Evolutionary conservation across 164 flowering plant genomes (phyloP).

Genomic region (Malania oleifera): DNA sequence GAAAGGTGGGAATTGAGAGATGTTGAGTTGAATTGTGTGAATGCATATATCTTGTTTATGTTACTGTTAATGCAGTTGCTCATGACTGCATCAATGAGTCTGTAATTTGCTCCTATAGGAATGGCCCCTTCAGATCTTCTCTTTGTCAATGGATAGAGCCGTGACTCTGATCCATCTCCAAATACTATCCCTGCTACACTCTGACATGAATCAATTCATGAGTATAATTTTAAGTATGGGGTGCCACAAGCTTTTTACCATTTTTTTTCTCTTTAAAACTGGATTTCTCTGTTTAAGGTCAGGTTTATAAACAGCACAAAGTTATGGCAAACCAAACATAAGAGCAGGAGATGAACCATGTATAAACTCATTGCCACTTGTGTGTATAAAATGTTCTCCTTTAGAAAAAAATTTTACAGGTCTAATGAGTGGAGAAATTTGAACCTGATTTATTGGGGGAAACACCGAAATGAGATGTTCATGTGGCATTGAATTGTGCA

Average conservation of each 20-base stretch:
- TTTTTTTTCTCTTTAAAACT: background rate
- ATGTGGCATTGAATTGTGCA: slow-evolving; percentile 27
- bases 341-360: background rate
- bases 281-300: too few relatives aligned
- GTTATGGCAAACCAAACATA: background rate
- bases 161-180: slow-evolving; percentile 61
- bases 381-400: background rate
- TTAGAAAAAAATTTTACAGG: too few relatives aligned
- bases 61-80: slow-evolving; percentile 92
- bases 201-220: slow-evolving; percentile 22
- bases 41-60: slow-evolving; percentile 68
- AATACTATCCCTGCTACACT: slow-evolving; percentile 72
- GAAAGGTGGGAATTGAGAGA: slow-evolving; percentile 84
- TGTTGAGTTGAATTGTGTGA: slow-evolving; percentile 86
- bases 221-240: background rate
- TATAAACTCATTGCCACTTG: too few relatives aligned
- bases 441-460: slow-evolving; percentile 43
- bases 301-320: too few relatives aligned
- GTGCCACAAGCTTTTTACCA: background rate
- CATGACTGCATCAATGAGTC: slow-evolving; percentile 69
- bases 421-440: background rate
- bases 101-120: slow-evolving; percentile 75
- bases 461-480: slow-evolving; percentile 17
- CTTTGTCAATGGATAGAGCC: slow-evolving; percentile 69
- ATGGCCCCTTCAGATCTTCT: slow-evolving; percentile 71